Evolutionary conservation across 768 basidiomycete species (phyloP).

Genomic region (Russula virescens): DNA sequence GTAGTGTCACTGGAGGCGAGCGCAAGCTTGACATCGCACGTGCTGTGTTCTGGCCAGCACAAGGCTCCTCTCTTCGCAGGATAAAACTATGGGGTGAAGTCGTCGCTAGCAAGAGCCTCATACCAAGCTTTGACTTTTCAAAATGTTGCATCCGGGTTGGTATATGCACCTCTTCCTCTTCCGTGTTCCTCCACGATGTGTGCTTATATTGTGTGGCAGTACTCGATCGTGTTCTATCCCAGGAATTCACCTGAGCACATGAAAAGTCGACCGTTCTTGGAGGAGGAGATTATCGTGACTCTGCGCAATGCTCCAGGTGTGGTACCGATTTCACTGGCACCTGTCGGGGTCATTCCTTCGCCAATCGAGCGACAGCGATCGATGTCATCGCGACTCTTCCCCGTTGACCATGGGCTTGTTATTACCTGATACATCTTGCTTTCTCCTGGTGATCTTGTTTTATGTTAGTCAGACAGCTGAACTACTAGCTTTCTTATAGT

Average conservation of each 20-base stretch:
- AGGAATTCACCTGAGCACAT: not conserved
- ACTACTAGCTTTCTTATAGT: too few relatives aligned
- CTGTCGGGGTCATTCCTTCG: not conserved
- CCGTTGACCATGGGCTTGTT: not conserved
- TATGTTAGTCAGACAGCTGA: too few relatives aligned
- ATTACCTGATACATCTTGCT: not conserved
- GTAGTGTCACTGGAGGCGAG: not conserved
- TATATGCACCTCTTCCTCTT: not conserved
- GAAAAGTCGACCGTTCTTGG: slow-evolving; percentile 12
- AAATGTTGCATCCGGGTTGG: slow-evolving; percentile 16
- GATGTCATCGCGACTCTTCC: not conserved
- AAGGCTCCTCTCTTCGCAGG: not conserved
- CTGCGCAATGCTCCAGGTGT: slow-evolving; percentile 23
- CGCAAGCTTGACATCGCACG: slow-evolving; percentile 6
- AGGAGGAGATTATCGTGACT: slow-evolving; percentile 24
- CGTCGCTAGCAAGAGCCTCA: not conserved
- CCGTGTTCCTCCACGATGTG: not conserved
- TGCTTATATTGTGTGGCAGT: slow-evolving; percentile 8
- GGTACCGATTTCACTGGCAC: slow-evolving; percentile 3
- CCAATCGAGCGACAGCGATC: not conserved
- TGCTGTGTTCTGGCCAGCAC: slow-evolving; percentile 17
- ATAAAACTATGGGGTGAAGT: slow-evolving; percentile 17
- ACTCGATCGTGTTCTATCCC: slow-evolving; percentile 12
- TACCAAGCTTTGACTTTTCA: slow-evolving; percentile 15
- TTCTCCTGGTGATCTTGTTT: too few relatives aligned